Base-by-base conservation (phyloP, 2,329 filamentous ascomycete genomes). In the Trichoderma endophyticum region DNA sequence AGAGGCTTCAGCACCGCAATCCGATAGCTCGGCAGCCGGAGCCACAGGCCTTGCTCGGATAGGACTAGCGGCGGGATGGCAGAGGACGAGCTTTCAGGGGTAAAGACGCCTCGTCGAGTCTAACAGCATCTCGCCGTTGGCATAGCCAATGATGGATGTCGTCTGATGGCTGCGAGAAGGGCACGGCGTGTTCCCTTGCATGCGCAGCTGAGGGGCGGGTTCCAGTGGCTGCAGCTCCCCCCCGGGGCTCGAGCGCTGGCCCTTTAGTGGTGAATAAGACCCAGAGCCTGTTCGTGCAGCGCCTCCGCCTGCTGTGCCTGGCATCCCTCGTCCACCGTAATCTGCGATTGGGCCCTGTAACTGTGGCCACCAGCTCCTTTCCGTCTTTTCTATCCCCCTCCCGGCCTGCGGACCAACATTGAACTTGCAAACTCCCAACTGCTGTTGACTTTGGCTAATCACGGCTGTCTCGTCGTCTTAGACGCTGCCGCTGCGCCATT, bases 51-150 rank as follows among this genome's bases (percentile, higher is more conserved):
- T 63, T 63, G 32, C 70, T 68, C 5, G 11, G 48, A 59, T 30
- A 24, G 59, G 70, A 18, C 57, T 72, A 72, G 70, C 70, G 70
- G 70, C 70, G 70, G 70, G 70, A 72, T 56, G 64, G 34, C 26
- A 54, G 32, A 69, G 59, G 61, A 56, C 12, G n/a, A 28, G 30
- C 57, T 70, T 68, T 72, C 70, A 72, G 70, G 70, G 70, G 70
- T 72, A 70, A 70, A 26, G 9, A 51, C 66, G 66, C 56, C 57
- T 62, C 57, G n/a, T 34, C 28, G 57, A 60, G 57, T 14, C 66
- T 11, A 61, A 36, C 26, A 70, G 32, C 39, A 62, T 24, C 66
- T 68, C 24, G 60, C 39, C 36, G 57, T 56, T 2, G 6, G 34
- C 34, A 36, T 2, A 2, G 3, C 34, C 54, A 70, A 32, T 57